A percentile compares a stretch with the other conserved stretches of the same genome.
Conservation (phyloP, 73 alveolate species). For the Paramecium tetraurelia region DNA sequence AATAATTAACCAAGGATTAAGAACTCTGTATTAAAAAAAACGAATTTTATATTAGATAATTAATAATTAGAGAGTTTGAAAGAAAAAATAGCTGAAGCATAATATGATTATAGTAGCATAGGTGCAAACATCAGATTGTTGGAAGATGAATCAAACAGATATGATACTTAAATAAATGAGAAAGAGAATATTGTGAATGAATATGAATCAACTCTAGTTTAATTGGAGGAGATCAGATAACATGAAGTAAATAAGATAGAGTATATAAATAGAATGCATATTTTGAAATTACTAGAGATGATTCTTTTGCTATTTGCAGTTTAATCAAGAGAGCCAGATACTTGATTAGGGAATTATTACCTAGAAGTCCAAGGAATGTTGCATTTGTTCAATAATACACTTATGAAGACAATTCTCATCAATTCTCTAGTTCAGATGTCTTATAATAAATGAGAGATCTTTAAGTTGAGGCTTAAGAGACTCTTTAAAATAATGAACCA, state of each 20-base stretch:
- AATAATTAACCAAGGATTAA: neutral
- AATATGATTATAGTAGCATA: neutral
- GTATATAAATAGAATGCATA: neutral
- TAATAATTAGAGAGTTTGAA: neutral
- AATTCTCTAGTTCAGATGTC: neutral
- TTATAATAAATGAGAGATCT: neutral
- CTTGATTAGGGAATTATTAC: constrained; percentile 11
- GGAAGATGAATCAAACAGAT: neutral
- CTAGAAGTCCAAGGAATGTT: constrained; percentile 18
- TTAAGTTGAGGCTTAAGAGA: neutral
- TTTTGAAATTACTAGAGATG: constrained; percentile 24
- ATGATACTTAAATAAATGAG: neutral
- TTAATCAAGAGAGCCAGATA: constrained; percentile 16
- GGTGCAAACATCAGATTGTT: neutral
- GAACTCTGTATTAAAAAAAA: constrained; percentile 14
- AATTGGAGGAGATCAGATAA: constrained; percentile 1
- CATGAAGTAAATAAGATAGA: neutral
- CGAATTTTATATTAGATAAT: neutral
- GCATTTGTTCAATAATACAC: neutral
- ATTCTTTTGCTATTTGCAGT: constrained; percentile 23
- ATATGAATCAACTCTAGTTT: neutral
- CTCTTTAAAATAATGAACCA: neutral
- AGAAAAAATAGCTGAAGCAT: neutral
- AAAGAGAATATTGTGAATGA: neutral
- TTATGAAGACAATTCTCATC: neutral